These are phyloP conservation scores for Scutellaria baicalensis DNA, from an alignment of 257 asterid species.

Conservation along the genomic window DNA sequence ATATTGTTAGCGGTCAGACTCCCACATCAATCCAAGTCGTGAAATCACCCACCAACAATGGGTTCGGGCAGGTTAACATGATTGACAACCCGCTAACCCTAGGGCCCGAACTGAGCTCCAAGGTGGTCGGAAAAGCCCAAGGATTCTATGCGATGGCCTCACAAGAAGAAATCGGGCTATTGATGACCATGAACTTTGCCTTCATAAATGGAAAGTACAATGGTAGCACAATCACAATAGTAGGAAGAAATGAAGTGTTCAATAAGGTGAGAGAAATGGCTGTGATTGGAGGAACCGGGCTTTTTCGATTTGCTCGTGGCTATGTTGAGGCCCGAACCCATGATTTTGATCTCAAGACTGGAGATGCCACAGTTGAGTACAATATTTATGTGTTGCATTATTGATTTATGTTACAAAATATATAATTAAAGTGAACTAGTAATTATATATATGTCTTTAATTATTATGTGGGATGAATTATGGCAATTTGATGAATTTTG, in stretches of 20 bases:
- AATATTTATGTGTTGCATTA: conserved; percentile 47
- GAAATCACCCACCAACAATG: background rate
- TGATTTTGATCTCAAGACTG: conserved; percentile 24
- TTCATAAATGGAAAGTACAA: conserved; percentile 43
- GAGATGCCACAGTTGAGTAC: conserved; percentile 63
- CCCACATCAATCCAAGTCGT: conserved; percentile 27
- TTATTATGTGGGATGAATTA: background rate
- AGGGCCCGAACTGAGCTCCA: conserved; percentile 37
- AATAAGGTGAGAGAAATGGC: conserved; percentile 53
- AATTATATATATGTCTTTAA: background rate
- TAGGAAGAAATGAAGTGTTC: conserved; percentile 47
- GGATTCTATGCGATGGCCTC: conserved; percentile 50
- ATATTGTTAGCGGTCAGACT: conserved; percentile 18
- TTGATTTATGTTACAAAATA: conserved; percentile 7
- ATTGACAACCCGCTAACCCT: conserved; percentile 49
- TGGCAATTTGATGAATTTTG: too few relatives aligned
- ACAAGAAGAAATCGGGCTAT: conserved; percentile 16
- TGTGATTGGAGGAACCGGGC: conserved; percentile 65
- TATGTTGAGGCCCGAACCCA: conserved; percentile 56
- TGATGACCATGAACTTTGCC: conserved; percentile 53
- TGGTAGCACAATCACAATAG: conserved; percentile 44
- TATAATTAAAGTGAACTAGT: background rate
- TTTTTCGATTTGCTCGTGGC: conserved; percentile 57
- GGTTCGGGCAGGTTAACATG: conserved; percentile 37
- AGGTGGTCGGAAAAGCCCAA: conserved; percentile 44